A percentile compares a stretch with the other conserved stretches of the same genome.
phyloP scores from a whole-genome alignment of 2,329 filamentous ascomycete genomes.

The Nemania sp. region DNA sequence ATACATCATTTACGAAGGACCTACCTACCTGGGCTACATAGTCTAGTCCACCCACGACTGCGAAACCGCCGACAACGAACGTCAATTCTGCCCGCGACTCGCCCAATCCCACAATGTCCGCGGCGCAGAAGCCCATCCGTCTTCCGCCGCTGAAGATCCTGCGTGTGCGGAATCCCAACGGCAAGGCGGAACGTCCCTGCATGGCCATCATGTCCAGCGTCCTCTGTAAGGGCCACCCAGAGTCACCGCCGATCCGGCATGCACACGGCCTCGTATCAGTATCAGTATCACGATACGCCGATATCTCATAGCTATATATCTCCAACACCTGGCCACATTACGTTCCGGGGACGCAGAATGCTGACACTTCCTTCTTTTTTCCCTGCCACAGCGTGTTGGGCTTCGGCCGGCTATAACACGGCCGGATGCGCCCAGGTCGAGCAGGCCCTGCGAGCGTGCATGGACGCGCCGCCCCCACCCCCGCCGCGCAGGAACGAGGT shows the following conservation, averaged over 20 bases:
- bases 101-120: constrained; percentile 45
- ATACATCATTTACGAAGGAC: too few relatives aligned
- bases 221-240: constrained; percentile 48
- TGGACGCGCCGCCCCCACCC: constrained; percentile 73
- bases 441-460: constrained; percentile 66
- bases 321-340: too few relatives aligned
- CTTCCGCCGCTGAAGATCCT: constrained; percentile 61
- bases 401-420: constrained; percentile 72
- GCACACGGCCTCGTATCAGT: too few relatives aligned
- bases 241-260: neutral
- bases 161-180: constrained; percentile 59
- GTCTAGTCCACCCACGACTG: neutral
- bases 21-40: too few relatives aligned
- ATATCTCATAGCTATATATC: too few relatives aligned
- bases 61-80: constrained; percentile 5
- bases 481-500: constrained; percentile 72
- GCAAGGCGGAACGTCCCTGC: constrained; percentile 56
- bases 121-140: constrained; percentile 56
- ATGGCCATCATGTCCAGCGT: constrained; percentile 62
- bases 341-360: too few relatives aligned
- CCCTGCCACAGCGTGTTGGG: constrained; percentile 72
- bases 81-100: neutral
- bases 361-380: neutral
- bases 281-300: too few relatives aligned
- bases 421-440: constrained; percentile 63